Evolutionary conservation across 2,329 filamentous ascomycete genomes (phyloP).

Genomic region (Sporothrix euskadiensis): DNA sequence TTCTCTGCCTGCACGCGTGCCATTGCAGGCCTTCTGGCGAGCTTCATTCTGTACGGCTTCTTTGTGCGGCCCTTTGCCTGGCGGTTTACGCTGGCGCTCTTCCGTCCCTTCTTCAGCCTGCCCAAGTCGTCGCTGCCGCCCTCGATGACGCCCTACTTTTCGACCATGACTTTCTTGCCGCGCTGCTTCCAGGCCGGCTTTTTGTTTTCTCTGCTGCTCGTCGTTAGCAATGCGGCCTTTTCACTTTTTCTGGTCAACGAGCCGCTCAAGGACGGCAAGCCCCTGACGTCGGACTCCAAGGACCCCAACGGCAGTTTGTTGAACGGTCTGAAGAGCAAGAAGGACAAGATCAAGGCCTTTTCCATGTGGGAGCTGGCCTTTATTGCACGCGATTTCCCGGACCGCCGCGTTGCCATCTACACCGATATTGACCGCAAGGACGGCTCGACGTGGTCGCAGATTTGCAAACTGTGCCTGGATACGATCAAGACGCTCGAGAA

Average conservation of each 20-base stretch:
- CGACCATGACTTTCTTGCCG: slow-evolving; percentile 52
- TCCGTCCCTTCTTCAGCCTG: slow-evolving; percentile 73
- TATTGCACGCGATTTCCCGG: slow-evolving; percentile 72
- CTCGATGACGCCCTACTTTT: slow-evolving; percentile 55
- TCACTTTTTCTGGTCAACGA: slow-evolving; percentile 76
- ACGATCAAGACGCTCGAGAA: slow-evolving; percentile 66
- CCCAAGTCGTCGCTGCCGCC: slow-evolving; percentile 68
- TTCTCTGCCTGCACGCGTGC: slow-evolving; percentile 45
- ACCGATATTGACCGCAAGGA: slow-evolving; percentile 81
- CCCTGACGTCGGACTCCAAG: slow-evolving; percentile 80
- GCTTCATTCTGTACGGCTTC: slow-evolving; percentile 61
- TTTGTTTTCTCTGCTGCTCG: slow-evolving; percentile 72
- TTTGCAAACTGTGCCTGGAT: slow-evolving; percentile 68
- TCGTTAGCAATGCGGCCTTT: slow-evolving; percentile 74
- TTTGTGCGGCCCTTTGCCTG: slow-evolving; percentile 65
- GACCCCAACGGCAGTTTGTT: slow-evolving; percentile 90
- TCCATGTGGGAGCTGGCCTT: slow-evolving; percentile 88
- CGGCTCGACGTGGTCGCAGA: slow-evolving; percentile 78
- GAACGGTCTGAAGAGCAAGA: slow-evolving; percentile 80
- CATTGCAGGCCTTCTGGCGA: slow-evolving; percentile 46
- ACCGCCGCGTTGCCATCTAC: slow-evolving; percentile 79
- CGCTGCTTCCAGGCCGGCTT: slow-evolving; percentile 63
- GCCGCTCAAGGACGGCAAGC: slow-evolving; percentile 80
- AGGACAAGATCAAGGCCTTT: slow-evolving; percentile 74
- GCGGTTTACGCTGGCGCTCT: slow-evolving; percentile 68